phyloP scores from a whole-genome alignment of 2,329 filamentous ascomycete species.

The Penicillium glabrum region DNA sequence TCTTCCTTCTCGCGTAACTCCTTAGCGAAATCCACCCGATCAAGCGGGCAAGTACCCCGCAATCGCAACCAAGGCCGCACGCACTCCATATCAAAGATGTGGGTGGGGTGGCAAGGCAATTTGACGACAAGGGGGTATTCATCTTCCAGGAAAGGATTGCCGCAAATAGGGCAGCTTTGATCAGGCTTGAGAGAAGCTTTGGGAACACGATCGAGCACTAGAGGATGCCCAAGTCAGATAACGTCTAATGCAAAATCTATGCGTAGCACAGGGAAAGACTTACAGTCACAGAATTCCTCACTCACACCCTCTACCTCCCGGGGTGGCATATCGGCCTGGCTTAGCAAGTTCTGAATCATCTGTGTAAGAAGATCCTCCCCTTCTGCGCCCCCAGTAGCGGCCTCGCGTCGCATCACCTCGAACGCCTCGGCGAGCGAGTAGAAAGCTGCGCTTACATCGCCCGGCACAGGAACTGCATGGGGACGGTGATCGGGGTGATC shows the following conservation, averaged over 20 bases:
- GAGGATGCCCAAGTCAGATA: not conserved
- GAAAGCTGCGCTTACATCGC: slow-evolving; percentile 61
- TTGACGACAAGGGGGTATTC: slow-evolving; percentile 63
- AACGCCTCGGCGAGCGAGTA: slow-evolving; percentile 62
- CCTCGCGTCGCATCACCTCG: slow-evolving; percentile 53
- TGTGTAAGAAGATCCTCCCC: slow-evolving; percentile 47
- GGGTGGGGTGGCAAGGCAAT: slow-evolving; percentile 61
- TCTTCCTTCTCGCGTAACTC: slow-evolving; percentile 52
- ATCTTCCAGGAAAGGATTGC: slow-evolving; percentile 62
- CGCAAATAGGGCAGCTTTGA: slow-evolving; percentile 61
- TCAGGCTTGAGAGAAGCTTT: slow-evolving; percentile 54
- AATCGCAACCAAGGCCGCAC: slow-evolving; percentile 65
- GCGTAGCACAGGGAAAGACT: slow-evolving; percentile 3
- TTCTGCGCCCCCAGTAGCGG: slow-evolving; percentile 29
- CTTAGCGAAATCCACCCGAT: slow-evolving; percentile 60
- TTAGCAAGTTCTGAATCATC: slow-evolving; percentile 58
- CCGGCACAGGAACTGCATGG: slow-evolving; percentile 61
- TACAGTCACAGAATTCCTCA: slow-evolving; percentile 59
- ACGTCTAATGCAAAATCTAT: not conserved
- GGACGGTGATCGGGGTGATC: slow-evolving; percentile 52
- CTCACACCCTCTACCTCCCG: slow-evolving; percentile 61
- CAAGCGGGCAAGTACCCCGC: slow-evolving; percentile 63
- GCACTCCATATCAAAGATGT: slow-evolving; percentile 66
- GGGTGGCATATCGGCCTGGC: slow-evolving; percentile 59
- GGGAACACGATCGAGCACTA: slow-evolving; percentile 59